Conservation (phyloP, 495 filamentous ascomycete genomes). For the Aspergillus olivimuriae region DNA sequence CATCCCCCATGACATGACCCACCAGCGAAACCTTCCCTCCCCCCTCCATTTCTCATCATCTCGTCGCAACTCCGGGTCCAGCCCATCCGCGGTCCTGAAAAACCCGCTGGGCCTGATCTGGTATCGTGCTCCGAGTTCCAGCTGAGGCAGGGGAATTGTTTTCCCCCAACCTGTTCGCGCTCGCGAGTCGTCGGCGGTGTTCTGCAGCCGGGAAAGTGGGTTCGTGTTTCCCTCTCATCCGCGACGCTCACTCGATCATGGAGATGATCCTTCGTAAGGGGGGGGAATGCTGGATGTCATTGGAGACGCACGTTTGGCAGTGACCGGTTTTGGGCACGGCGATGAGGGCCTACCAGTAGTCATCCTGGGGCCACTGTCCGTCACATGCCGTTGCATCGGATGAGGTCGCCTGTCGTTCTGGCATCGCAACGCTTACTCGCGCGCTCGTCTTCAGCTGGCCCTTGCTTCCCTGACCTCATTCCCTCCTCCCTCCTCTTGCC, state of each 20-base stretch:
- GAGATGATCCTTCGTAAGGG: background rate
- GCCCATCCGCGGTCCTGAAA: background rate
- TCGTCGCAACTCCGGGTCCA: background rate
- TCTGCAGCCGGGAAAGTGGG: too few species aligned
- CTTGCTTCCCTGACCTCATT: background rate
- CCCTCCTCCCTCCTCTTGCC: background rate
- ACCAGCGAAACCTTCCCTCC: background rate
- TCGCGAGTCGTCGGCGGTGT: too few species aligned
- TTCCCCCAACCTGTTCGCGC: too few species aligned
- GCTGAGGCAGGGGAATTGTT: too few species aligned
- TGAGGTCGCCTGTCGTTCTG: too few species aligned
- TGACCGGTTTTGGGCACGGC: background rate
- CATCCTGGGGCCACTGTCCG: background rate
- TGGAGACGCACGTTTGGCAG: background rate
- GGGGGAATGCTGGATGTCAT: background rate
- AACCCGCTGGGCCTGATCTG: background rate
- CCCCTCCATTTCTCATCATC: constrained; percentile 1
- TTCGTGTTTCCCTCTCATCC: background rate
- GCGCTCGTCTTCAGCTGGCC: background rate
- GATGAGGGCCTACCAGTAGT: background rate
- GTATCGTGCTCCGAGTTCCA: background rate
- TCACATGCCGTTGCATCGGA: background rate
- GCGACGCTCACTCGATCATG: background rate
- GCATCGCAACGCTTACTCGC: too few species aligned
- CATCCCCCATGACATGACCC: background rate